Percentiles rank a stretch among this genome's conserved stretches.
Evolutionary conservation across 2,329 filamentous ascomycete species (phyloP).

Genomic region (Aspergillus nomiae): DNA sequence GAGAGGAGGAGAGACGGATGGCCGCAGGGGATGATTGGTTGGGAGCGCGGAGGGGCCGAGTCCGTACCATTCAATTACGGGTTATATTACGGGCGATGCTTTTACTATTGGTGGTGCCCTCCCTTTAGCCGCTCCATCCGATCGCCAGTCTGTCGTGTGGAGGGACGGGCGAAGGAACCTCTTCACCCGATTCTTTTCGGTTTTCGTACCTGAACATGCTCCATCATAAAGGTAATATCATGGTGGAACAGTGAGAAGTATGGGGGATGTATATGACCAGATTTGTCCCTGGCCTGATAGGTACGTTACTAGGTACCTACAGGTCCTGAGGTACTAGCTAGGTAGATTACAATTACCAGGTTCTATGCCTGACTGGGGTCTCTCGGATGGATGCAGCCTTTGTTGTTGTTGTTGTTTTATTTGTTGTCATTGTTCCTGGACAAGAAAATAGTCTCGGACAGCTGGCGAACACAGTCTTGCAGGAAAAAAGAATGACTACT

Average conservation of each 20-base stretch:
- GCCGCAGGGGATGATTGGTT: constrained; percentile 16
- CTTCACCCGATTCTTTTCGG: background rate
- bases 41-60: background rate
- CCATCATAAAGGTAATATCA: background rate
- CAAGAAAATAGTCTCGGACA: background rate
- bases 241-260: background rate
- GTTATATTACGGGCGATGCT: constrained; percentile 2
- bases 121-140: constrained; percentile 7
- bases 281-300: background rate
- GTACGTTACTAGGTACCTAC: background rate
- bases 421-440: constrained; percentile 1
- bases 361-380: background rate
- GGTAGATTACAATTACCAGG: background rate
- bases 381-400: constrained; percentile 2
- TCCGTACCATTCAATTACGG: background rate
- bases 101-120: constrained; percentile 4
- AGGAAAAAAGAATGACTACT: background rate
- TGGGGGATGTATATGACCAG: background rate
- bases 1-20: constrained; percentile 17
- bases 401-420: background rate
- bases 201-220: background rate
- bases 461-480: background rate
- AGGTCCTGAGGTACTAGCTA: background rate
- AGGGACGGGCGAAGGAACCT: constrained; percentile 2
- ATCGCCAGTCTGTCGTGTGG: constrained; percentile 1